Conservation (phyloP, 2,329 filamentous ascomycete genomes). For the Xylariaceae sp. region DNA sequence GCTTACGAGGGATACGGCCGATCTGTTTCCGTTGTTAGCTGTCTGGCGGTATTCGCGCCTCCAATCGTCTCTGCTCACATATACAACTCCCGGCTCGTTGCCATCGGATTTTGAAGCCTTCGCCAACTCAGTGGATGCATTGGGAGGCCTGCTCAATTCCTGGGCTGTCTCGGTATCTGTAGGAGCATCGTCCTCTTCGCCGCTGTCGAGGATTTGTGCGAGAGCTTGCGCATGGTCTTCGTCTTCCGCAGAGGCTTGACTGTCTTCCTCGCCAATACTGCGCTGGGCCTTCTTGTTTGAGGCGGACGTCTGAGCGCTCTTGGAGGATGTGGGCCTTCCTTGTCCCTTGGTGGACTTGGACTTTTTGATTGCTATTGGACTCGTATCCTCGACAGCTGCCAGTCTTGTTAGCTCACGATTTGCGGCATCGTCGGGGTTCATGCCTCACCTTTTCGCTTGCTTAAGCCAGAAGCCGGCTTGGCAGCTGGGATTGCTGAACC, state of each 20-base stretch:
- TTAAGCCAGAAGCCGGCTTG: slow-evolving; percentile 28
- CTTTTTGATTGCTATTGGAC: slow-evolving; percentile 37
- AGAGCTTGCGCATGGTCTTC: slow-evolving; percentile 37
- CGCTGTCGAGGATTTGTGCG: slow-evolving; percentile 38
- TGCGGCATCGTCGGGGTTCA: no score
- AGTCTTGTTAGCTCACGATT: neutral
- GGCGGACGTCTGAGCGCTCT: slow-evolving; percentile 16
- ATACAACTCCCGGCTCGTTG: slow-evolving; percentile 65
- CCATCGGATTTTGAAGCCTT: slow-evolving; percentile 33
- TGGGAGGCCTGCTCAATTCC: slow-evolving; percentile 44
- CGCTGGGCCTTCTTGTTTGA: slow-evolving; percentile 17
- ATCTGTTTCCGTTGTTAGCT: slow-evolving; percentile 57
- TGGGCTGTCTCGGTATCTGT: slow-evolving; percentile 38
- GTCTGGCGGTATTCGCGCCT: neutral
- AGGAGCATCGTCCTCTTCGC: slow-evolving; percentile 29
- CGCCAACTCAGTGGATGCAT: slow-evolving; percentile 36
- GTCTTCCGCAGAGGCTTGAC: slow-evolving; percentile 24
- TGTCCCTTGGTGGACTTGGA: slow-evolving; percentile 32
- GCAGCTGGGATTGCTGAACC: slow-evolving; percentile 15
- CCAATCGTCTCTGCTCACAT: slow-evolving; percentile 42
- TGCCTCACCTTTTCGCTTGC: slow-evolving; percentile 33
- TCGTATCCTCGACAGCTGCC: slow-evolving; percentile 37
- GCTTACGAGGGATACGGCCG: slow-evolving; percentile 64
- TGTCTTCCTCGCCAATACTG: slow-evolving; percentile 24
- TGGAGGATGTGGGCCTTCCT: slow-evolving; percentile 11